Base-by-base conservation (phyloP, 805 yeast species). In the Candida easanensis region DNA sequence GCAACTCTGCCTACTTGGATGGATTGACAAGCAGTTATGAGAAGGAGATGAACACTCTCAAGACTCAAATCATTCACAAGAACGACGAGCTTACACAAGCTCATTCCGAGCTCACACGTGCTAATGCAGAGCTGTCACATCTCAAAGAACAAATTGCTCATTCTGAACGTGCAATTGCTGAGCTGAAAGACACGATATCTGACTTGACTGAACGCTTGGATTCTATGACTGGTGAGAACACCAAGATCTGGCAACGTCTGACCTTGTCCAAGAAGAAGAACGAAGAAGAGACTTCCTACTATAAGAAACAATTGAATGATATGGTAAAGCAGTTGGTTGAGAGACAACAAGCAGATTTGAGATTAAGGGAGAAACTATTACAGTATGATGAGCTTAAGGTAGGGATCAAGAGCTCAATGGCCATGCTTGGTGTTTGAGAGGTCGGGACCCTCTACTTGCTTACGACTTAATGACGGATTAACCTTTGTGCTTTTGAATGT, bases 271-370 rank as follows among this genome's bases (percentile, higher is more conserved):
- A 41, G 19, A 50, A 46, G 27, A 44, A 48, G 21, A 25, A 37
- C 4, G 44, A 44, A 8, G 30, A 51, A 4, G 54, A 54, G 36
- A 11, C 48, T 4, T 45, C 45, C 9, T 35, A 48, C 21, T 53
- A 49, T 27, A 42, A 50, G 28, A 18, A 20, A 7, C 56, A 58
- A 31, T 16, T 56, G 15, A 27, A 36, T 2, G 47, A 42, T 2
- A 20, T 46, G 13, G 41, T 50, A 1, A 20, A 39, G 8, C 57
- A 52, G 35, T 31, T 57, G n/a, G 45, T 50, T 23, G 22, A 33
- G 14, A 52, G 48, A 36, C 54, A 54, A 36, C 41, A 49, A 25
- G 38, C 46, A 4, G 56, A 55, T 26, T 21, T 53, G n/a, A 41
- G 47, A 14, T 39, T 57, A 7, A 53, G 57, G 45, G 47, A 46